These are phyloP conservation scores for Blastobotrys elegans DNA, from an alignment of 1,139 yeast genomes.

Conservation along the genomic window DNA sequence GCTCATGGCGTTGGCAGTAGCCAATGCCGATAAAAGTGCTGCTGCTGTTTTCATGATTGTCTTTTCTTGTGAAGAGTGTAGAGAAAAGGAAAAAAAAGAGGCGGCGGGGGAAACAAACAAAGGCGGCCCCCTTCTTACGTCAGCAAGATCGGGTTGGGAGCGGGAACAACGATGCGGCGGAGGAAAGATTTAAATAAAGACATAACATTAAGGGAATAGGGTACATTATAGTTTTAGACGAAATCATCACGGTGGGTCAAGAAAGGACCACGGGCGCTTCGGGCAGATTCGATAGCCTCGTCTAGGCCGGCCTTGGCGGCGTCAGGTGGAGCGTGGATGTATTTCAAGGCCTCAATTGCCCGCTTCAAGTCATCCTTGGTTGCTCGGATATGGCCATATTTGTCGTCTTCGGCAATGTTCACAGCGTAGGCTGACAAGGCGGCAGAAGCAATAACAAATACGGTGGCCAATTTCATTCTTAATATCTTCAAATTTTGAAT, in stretches of 20 bases:
- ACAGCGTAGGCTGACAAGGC: not conserved
- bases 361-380: not conserved
- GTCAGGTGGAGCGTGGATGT: not conserved
- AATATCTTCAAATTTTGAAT: not conserved
- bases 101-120: not conserved
- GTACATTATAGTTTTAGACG: too few relatives aligned
- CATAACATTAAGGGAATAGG: too few relatives aligned
- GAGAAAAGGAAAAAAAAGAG: not conserved
- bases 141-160: too few relatives aligned
- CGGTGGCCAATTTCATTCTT: not conserved
- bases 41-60: not conserved
- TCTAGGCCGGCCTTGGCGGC: not conserved
- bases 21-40: slow-evolving; percentile 1
- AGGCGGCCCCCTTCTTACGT: too few relatives aligned
- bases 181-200: too few relatives aligned
- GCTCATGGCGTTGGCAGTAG: slow-evolving; percentile 10
- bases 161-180: not conserved
- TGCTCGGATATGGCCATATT: not conserved
- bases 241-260: not conserved
- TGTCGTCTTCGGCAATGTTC: not conserved
- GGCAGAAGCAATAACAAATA: not conserved
- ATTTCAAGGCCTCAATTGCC: not conserved
- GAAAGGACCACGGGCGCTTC: not conserved
- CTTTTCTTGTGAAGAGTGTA: not conserved
- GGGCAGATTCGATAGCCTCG: not conserved